phyloP scores from a whole-genome alignment of 257 asterid species.

The Nicotiana obtusifolia region DNA sequence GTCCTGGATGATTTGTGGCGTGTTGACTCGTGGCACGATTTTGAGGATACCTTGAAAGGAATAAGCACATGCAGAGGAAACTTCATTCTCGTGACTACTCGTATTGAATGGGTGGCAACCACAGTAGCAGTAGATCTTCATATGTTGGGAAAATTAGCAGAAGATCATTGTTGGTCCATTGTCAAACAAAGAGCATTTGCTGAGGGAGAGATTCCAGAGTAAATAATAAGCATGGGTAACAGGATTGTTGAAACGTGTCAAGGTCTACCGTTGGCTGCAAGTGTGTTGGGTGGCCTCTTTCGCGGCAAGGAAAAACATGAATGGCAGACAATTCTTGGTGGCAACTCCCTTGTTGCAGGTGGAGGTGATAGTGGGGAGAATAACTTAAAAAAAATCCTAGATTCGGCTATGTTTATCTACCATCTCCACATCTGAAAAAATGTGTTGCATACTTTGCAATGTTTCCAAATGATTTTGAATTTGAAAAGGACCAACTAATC shows the following conservation, averaged over 20 bases:
- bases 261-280: slow-evolving; percentile 23
- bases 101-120: neutral
- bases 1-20: neutral
- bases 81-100: slow-evolving; percentile 21
- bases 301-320: slow-evolving; percentile 4
- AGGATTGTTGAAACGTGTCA: slow-evolving; percentile 6
- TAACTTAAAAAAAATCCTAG: slow-evolving; percentile 6
- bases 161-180: slow-evolving; percentile 12
- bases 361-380: neutral
- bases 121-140: neutral
- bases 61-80: neutral
- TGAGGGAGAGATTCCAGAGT: slow-evolving; percentile 4
- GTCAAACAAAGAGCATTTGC: slow-evolving; percentile 16
- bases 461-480: slow-evolving; percentile 15
- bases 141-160: neutral
- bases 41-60: neutral
- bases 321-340: slow-evolving; percentile 10
- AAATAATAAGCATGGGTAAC: neutral
- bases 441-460: slow-evolving; percentile 23
- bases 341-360: neutral
- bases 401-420: slow-evolving; percentile 23
- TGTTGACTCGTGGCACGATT: neutral
- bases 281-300: slow-evolving; percentile 8
- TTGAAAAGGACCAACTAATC: slow-evolving; percentile 17
- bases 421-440: slow-evolving; percentile 14